A percentile compares a stretch with the other conserved stretches of the same genome.
Conservation (phyloP, 164 flowering plant species). For the Taxillus chinensis region DNA sequence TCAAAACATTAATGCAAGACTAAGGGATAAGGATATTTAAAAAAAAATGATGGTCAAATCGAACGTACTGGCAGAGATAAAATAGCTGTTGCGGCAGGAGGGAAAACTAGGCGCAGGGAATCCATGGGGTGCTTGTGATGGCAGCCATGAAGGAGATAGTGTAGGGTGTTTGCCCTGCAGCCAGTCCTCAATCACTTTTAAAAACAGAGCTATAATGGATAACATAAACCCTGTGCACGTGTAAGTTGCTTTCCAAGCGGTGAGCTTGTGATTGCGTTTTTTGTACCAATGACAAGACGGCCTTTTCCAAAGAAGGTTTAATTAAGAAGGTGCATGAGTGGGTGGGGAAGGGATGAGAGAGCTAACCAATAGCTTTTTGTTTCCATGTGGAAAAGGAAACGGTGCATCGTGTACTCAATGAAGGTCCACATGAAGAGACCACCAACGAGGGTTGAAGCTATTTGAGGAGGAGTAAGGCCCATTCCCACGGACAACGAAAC, state of each 20-base stretch:
- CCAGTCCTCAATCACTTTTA: neutral
- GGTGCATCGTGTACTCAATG: conserved; percentile 72
- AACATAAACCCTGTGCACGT: too few relatives aligned
- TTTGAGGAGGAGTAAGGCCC: conserved; percentile 43
- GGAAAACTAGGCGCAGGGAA: conserved; percentile 87
- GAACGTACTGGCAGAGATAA: conserved; percentile 54
- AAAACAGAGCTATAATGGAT: too few relatives aligned
- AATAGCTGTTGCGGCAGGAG: conserved; percentile 86
- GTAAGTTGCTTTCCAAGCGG: too few relatives aligned
- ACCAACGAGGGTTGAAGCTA: conserved; percentile 26
- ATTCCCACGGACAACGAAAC: conserved; percentile 33
- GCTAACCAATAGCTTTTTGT: conserved; percentile 80
- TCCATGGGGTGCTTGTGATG: conserved; percentile 99
- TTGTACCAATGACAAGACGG: too few relatives aligned
- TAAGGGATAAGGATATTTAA: too few relatives aligned
- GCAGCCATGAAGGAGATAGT: conserved; percentile 96
- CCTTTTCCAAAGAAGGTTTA: too few relatives aligned
- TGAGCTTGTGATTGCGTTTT: too few relatives aligned
- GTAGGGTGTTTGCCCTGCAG: conserved; percentile 78
- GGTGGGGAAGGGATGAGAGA: neutral
- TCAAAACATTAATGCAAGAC: too few relatives aligned
- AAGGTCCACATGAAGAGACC: conserved; percentile 81
- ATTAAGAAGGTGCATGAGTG: too few relatives aligned
- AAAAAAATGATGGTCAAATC: neutral
- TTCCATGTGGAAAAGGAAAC: conserved; percentile 86